Evolutionary conservation across 1,139 yeast species (phyloP), one percentile per base, ranked within the genome.

Genomic region (Citeromyces siamensis): DNA sequence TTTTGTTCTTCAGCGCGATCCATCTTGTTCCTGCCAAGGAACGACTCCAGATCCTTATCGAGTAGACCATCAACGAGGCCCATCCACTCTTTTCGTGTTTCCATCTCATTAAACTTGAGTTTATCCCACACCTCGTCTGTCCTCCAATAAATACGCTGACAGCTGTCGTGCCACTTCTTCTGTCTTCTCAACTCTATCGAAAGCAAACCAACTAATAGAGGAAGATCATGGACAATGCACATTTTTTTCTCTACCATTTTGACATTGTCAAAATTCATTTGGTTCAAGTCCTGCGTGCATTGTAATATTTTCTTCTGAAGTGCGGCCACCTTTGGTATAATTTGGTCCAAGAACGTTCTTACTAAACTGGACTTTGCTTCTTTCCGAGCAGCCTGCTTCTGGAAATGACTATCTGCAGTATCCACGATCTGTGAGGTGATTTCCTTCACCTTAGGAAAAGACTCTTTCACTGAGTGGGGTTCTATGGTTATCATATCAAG

Each of bases 181-280:
- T 90, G 76, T 37, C 94, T 67, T 39, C 81, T 57, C 35, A 64
- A 65, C 48, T 88, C 95, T 33, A 86, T 68, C 18, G 84, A 51
- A 51, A 77, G 66, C 20, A 82, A 68, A 1, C 97, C 97, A 52
- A 83, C 84, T 2, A 85, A 58, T 31, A 84, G 58, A 0, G 97
- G 96, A 37, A 86, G 53, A 51, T 85, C 95, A 13, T 77, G 67
- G 2, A 84, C 76, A 12, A 69, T 49, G 1, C 76, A 66, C 10
- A 73, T 51, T 38, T 60, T 59, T 35, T 70, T 62, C 47, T 72
- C 78, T 52, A 40, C 67, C 65, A 32, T 38, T 51, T 39, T 26
- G 59, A 48, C 53, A 70, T 67, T 53, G 59, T 38, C 36, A 68
- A 49, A 48, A 53, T 3, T 52, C 53, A 51, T 49, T 20, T 34